Percentiles rank a stretch among this genome's conserved stretches.
These are phyloP conservation scores for Pseudonitzschia pungens DNA, from an alignment of 108 stramenopile genomes.

Conservation along the genomic window DNA sequence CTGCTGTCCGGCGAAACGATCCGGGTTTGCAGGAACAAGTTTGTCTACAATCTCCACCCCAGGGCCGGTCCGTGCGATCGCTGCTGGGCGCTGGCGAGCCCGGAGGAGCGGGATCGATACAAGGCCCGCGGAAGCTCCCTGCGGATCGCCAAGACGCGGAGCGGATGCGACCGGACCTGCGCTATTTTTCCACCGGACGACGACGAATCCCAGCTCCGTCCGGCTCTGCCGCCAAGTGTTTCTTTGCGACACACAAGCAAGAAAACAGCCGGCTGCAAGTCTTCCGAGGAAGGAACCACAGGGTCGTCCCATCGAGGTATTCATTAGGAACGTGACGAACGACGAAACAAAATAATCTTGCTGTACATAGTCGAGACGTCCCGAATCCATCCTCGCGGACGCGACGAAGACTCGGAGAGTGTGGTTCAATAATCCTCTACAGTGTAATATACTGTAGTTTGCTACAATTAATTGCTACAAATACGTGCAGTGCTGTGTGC, in stretches of 20 bases:
- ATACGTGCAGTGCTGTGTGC: too few relatives aligned
- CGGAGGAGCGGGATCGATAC: constrained; percentile 24
- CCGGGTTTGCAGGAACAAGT: constrained; percentile 17
- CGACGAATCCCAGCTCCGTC: constrained; percentile 12
- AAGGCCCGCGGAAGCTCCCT: constrained; percentile 18
- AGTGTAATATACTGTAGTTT: too few relatives aligned
- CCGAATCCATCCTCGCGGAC: not conserved
- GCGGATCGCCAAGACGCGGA: constrained; percentile 25
- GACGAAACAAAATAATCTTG: too few relatives aligned
- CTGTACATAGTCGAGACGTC: not conserved
- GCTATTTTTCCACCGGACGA: constrained; percentile 25
- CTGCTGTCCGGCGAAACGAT: not conserved
- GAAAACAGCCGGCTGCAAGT: constrained; percentile 6
- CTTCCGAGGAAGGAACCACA: constrained; percentile 15
- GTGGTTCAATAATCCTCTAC: too few relatives aligned
- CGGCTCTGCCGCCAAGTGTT: constrained; percentile 26
- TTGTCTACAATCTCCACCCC: constrained; percentile 20
- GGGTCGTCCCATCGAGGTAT: not conserved
- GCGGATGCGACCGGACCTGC: constrained; percentile 26
- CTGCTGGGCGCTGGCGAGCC: constrained; percentile 22
- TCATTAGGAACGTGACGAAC: not conserved
- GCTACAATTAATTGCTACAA: too few relatives aligned
- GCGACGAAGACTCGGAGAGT: too few relatives aligned
- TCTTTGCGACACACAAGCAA: constrained; percentile 25
- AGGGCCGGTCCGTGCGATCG: constrained; percentile 29